These are phyloP conservation scores for Viridothelium virens DNA, from an alignment of 495 filamentous ascomycete species.

Conservation along the genomic window DNA sequence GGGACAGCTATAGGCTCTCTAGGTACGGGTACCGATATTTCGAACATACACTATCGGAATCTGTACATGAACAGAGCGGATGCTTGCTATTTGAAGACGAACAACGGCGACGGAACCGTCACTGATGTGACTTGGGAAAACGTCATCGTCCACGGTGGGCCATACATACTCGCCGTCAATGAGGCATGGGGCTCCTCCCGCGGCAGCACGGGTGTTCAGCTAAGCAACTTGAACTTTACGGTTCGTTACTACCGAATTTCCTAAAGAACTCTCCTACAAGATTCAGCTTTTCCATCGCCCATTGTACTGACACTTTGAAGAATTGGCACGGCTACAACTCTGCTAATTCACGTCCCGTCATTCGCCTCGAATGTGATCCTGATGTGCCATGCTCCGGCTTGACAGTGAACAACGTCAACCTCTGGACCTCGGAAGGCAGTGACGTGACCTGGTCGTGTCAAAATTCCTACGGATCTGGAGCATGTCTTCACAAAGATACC, in stretches of 20 bases:
- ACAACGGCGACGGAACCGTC: neutral
- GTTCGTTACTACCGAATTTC: neutral
- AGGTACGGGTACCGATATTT: neutral
- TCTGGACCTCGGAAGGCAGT: constrained; percentile 12
- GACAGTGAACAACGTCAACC: constrained; percentile 12
- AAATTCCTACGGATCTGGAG: constrained; percentile 19
- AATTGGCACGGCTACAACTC: neutral
- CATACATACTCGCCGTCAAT: neutral
- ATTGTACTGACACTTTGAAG: neutral
- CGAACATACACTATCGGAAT: neutral
- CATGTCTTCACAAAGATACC: constrained; percentile 17
- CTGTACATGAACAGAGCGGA: neutral
- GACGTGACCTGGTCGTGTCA: constrained; percentile 21
- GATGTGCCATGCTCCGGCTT: constrained; percentile 13
- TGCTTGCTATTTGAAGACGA: constrained; percentile 3
- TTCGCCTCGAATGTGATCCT: constrained; percentile 11
- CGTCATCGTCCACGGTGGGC: neutral
- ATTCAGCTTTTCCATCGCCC: neutral
- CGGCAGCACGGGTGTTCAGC: neutral
- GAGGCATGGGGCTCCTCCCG: neutral
- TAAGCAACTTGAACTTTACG: constrained; percentile 2
- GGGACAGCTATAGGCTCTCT: constrained; percentile 28
- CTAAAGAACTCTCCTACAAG: neutral
- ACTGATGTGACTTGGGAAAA: neutral
- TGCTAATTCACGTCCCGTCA: neutral